A percentile compares a stretch with the other conserved stretches of the same genome.
Conservation (phyloP, 345 rosid species). For the Brassica rapa region DNA sequence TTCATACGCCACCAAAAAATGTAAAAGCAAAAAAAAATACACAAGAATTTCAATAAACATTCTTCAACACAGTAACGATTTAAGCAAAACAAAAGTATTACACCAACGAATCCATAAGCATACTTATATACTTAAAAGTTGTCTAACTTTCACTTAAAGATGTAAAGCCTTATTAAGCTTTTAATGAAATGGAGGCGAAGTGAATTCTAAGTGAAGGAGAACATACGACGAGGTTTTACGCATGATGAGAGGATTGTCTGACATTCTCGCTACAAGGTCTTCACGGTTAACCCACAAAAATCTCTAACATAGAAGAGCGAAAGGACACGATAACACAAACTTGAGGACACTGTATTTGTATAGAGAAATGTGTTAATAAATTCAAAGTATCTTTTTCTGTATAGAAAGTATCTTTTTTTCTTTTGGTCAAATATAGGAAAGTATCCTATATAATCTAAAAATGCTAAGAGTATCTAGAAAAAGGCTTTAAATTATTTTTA, state of each 20-base stretch:
- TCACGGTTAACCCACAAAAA: not conserved
- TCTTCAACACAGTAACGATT: not conserved
- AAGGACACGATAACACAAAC: not conserved
- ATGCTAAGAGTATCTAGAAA: not conserved
- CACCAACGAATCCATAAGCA: not conserved
- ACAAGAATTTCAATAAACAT: not conserved
- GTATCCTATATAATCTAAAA: not conserved
- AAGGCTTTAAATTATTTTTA: not conserved
- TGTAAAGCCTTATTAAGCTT: not conserved
- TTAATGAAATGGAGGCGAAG: not conserved
- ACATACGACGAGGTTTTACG: constrained; percentile 81
- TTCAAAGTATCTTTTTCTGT: not conserved
- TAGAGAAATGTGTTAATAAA: not conserved
- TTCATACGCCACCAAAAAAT: not conserved
- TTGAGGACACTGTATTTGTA: not conserved
- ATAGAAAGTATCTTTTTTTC: not conserved
- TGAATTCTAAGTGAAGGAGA: constrained; percentile 7
- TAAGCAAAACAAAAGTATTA: too few species aligned
- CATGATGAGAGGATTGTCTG: constrained; percentile 78
- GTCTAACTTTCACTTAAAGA: not conserved
- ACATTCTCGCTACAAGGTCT: constrained; percentile 60
- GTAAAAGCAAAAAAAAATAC: not conserved
- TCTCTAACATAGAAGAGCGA: not conserved
- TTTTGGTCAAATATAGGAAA: not conserved
- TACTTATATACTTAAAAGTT: not conserved